phyloP scores from a whole-genome alignment of 1,284 basidiomycete species.

The Apiotrichum porosum region DNA sequence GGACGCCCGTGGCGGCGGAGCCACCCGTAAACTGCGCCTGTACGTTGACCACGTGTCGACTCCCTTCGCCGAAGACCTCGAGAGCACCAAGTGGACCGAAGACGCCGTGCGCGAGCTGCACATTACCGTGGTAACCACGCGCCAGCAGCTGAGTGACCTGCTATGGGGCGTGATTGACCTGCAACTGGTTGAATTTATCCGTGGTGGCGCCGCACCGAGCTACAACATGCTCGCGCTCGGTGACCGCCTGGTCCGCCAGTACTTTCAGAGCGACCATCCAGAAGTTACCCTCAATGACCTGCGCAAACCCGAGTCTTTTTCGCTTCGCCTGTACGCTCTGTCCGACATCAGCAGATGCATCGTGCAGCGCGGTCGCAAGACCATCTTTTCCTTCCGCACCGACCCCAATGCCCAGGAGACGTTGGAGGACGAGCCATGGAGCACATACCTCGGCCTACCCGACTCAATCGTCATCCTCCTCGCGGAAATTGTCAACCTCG shows the following conservation, averaged over 20 bases:
- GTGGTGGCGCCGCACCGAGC: conserved; percentile 25
- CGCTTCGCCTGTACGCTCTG: conserved; percentile 24
- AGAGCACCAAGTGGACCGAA: conserved; percentile 31
- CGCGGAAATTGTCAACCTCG: conserved; percentile 29
- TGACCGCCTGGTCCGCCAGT: conserved; percentile 23
- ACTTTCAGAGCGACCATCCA: conserved; percentile 17
- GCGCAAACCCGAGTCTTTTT: conserved; percentile 20
- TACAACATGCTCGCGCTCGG: conserved; percentile 30
- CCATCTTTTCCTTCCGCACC: conserved; percentile 7
- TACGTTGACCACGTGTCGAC: conserved; percentile 29
- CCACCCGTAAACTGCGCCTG: conserved; percentile 17
- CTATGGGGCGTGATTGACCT: conserved; percentile 34
- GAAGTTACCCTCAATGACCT: conserved; percentile 17
- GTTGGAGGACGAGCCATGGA: conserved; percentile 26
- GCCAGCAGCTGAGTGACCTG: conserved; percentile 24
- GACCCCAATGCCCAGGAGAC: conserved; percentile 1
- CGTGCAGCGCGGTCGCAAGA: conserved; percentile 24
- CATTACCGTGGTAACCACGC: conserved; percentile 19
- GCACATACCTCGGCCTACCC: conserved; percentile 31
- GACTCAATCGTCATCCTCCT: conserved; percentile 30
- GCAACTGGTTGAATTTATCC: conserved; percentile 28
- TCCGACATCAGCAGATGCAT: conserved; percentile 30
- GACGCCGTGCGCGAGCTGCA: conserved; percentile 26
- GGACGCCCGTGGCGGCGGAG: too few species aligned
- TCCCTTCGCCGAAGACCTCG: conserved; percentile 25